Percentiles rank a stretch among this genome's conserved stretches.
phyloP scores from a whole-genome alignment of 176 grass and related monocot genomes.

The Triticum turgidum region DNA sequence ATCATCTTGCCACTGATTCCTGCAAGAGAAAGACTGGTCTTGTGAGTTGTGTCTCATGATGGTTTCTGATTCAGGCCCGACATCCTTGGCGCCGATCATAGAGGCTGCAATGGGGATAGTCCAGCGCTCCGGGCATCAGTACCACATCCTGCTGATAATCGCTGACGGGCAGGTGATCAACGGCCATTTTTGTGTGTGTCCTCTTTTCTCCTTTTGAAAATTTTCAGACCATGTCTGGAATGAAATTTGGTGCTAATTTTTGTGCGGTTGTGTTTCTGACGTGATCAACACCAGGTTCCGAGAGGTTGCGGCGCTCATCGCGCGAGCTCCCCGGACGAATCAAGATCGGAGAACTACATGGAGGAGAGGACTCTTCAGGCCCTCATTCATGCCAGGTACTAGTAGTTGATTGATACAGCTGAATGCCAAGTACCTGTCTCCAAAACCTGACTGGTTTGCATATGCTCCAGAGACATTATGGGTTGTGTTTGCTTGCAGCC shows the following conservation, averaged over 20 bases:
- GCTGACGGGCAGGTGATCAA: constrained; percentile 63
- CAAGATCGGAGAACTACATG: constrained; percentile 25
- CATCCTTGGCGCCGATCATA: constrained; percentile 74
- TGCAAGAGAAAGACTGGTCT: neutral
- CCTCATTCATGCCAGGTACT: constrained; percentile 30
- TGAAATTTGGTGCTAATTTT: neutral
- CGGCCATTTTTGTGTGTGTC: neutral
- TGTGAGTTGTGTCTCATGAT: neutral
- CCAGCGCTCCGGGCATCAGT: constrained; percentile 30
- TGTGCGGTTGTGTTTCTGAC: neutral
- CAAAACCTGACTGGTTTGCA: neutral
- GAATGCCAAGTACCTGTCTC: neutral
- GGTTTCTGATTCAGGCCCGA: constrained; percentile 47
- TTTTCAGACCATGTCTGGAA: neutral
- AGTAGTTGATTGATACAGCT: neutral
- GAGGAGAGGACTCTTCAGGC: constrained; percentile 38
- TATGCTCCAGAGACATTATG: too few species aligned
- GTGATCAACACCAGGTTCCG: neutral
- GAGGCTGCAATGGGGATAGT: constrained; percentile 55
- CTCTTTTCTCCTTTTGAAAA: neutral
- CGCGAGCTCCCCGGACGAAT: neutral
- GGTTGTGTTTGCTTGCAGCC: constrained; percentile 4
- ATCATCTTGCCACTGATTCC: neutral
- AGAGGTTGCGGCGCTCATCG: neutral
- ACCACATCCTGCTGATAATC: constrained; percentile 85